Conservation (phyloP, 495 filamentous ascomycete genomes). For the Achaetomiella virescens region DNA sequence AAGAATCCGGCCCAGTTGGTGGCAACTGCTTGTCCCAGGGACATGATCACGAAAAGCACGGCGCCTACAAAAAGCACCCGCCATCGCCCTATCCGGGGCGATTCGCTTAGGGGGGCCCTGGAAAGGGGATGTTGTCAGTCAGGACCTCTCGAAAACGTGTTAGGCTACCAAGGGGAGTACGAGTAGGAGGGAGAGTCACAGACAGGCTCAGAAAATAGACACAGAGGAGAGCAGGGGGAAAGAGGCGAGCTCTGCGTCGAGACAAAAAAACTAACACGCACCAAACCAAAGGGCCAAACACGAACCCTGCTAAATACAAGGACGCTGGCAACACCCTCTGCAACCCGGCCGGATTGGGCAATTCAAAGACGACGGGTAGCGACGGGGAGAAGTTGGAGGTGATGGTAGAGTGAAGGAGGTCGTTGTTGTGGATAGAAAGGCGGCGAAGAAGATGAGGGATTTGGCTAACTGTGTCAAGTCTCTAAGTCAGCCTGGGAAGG, state of each 20-base stretch:
- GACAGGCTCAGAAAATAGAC: too few species aligned
- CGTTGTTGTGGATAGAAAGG: slow-evolving; percentile 18
- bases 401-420: slow-evolving; percentile 19
- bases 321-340: slow-evolving; percentile 25
- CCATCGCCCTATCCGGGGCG: slow-evolving; percentile 57
- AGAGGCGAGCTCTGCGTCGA: not conserved
- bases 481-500: too few species aligned
- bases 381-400: slow-evolving; percentile 23
- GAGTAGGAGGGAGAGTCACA: too few species aligned
- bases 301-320: slow-evolving; percentile 60
- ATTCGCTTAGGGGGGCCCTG: slow-evolving; percentile 47
- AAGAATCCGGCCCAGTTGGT: slow-evolving; percentile 35
- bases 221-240: not conserved
- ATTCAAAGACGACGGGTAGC: slow-evolving; percentile 11
- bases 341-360: slow-evolving; percentile 15
- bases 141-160: too few species aligned
- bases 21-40: slow-evolving; percentile 70
- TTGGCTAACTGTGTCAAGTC: slow-evolving; percentile 21
- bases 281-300: slow-evolving; percentile 45
- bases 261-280: not conserved
- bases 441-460: slow-evolving; percentile 15
- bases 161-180: too few species aligned
- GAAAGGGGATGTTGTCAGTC: too few species aligned
- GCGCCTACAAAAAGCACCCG: slow-evolving; percentile 66
- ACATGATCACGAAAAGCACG: slow-evolving; percentile 60